phyloP scores from a whole-genome alignment of 257 asterid genomes.

The Ocimum tenuiflorum region DNA sequence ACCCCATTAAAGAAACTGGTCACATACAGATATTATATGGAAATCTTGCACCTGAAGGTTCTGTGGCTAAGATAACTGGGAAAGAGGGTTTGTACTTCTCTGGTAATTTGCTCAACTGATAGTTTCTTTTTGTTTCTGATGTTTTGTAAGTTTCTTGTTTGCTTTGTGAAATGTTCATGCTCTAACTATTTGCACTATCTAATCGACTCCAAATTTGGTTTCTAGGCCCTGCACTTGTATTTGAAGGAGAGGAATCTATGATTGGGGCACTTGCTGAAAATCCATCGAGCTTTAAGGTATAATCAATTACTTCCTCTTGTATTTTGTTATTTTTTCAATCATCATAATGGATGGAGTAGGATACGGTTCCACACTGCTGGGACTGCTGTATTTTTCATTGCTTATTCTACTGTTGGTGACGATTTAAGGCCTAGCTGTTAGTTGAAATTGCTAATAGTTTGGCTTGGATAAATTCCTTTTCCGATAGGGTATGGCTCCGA shows the following conservation, averaged over 20 bases:
- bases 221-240: constrained; percentile 87
- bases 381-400: no score
- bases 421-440: no score
- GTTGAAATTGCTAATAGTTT: not conserved
- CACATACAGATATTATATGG: constrained; percentile 93
- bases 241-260: constrained; percentile 97
- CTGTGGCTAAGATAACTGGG: constrained; percentile 96
- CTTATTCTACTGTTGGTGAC: no score
- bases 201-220: not conserved
- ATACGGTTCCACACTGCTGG: no score
- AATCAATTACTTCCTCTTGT: not conserved
- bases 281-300: constrained; percentile 71
- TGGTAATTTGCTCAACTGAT: constrained; percentile 33
- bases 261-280: constrained; percentile 74
- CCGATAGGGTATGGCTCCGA: no score
- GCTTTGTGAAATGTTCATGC: not conserved
- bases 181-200: not conserved
- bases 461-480: no score
- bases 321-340: no score
- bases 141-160: not conserved
- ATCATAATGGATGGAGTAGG: no score
- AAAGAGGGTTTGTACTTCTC: constrained; percentile 92
- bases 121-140: not conserved
- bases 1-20: constrained; percentile 89
- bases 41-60: constrained; percentile 94